Conservation (phyloP, 257 asterid species). For the Solanum dulcamara region DNA sequence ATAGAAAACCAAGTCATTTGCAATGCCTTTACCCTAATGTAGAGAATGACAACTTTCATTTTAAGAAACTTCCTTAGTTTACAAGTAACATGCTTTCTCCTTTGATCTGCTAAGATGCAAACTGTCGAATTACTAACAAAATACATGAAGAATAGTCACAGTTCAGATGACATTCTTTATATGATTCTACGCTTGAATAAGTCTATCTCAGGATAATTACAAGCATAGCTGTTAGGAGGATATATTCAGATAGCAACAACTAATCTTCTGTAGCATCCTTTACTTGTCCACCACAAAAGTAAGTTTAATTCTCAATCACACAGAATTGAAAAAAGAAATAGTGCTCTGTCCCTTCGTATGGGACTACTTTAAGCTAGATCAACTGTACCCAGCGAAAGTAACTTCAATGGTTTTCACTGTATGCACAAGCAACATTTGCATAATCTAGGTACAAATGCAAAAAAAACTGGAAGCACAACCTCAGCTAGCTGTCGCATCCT, state of each 20-base stretch:
- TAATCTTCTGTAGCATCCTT: background rate
- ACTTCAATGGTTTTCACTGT: background rate
- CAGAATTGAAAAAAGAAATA: background rate
- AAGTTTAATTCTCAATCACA: background rate
- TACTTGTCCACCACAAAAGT: background rate
- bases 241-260: background rate
- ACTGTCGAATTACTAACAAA: background rate
- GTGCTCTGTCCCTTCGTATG: background rate
- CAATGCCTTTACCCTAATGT: background rate
- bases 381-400: background rate
- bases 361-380: background rate
- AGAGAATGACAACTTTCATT: background rate
- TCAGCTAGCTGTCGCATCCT: constrained; percentile 74
- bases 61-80: background rate
- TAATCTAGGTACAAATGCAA: background rate
- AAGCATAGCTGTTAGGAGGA: background rate
- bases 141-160: background rate
- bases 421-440: background rate
- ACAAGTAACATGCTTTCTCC: background rate
- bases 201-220: background rate
- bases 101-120: background rate
- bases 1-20: background rate
- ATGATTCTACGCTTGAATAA: background rate
- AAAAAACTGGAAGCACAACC: constrained; percentile 33
- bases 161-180: background rate